phyloP scores from a whole-genome alignment of 805 yeast species.

The Candida dajiaensis region DNA sequence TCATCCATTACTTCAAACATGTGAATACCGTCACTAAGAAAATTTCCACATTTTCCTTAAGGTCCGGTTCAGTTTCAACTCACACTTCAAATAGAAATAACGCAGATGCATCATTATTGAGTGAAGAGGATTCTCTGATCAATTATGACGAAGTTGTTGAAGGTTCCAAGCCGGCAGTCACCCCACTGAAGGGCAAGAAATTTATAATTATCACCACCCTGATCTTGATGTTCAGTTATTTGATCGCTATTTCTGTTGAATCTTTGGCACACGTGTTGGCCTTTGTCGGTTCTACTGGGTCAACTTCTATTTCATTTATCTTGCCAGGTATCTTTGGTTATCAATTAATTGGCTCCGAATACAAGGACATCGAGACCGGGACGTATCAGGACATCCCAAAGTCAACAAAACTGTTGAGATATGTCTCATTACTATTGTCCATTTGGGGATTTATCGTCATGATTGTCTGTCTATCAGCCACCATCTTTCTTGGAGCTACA shows the following conservation, averaged over 20 bases:
- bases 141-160: conserved; percentile 29
- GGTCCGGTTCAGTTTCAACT: not conserved
- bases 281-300: conserved; percentile 89
- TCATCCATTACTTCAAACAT: conserved; percentile 44
- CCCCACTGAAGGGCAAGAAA: conserved; percentile 26
- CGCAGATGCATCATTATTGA: not conserved
- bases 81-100: not conserved
- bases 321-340: conserved; percentile 86
- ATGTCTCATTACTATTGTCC: conserved; percentile 31
- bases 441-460: conserved; percentile 48
- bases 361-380: conserved; percentile 23
- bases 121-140: conserved; percentile 8
- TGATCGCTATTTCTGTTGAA: conserved; percentile 56
- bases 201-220: conserved; percentile 47
- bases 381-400: conserved; percentile 25
- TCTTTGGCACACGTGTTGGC: conserved; percentile 82
- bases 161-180: conserved; percentile 19
- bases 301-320: conserved; percentile 86
- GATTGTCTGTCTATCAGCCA: conserved; percentile 43
- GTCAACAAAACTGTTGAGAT: conserved; percentile 26
- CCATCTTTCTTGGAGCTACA: conserved; percentile 25
- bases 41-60: conserved; percentile 8
- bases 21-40: conserved; percentile 19
- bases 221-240: conserved; percentile 51
- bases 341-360: conserved; percentile 54